Evolutionary conservation across 371 early-diverging fungal genomes (phyloP).

Genomic region (Lichtheimia ornata): DNA sequence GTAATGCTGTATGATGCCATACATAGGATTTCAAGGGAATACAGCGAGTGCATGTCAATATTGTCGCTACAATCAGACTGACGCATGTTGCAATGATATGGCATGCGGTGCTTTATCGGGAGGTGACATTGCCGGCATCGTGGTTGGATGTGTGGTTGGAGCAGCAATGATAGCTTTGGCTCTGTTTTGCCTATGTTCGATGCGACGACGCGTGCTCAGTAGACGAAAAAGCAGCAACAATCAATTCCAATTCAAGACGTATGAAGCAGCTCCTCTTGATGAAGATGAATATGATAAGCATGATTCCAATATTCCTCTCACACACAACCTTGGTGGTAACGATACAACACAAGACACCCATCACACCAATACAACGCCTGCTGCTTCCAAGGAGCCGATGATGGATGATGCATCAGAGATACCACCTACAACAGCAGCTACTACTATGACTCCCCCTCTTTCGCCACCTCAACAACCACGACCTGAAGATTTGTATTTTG

Average conservation of each 20-base stretch:
- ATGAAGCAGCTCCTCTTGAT: slow-evolving; percentile 14
- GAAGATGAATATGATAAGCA: neutral
- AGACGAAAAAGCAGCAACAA: slow-evolving; percentile 11
- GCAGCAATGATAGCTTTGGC: slow-evolving; percentile 11
- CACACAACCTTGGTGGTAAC: neutral
- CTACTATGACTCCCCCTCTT: neutral
- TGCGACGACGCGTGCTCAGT: slow-evolving; percentile 19
- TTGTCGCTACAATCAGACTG: slow-evolving; percentile 26
- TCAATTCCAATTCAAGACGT: slow-evolving; percentile 21
- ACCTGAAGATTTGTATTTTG: slow-evolving; percentile 46
- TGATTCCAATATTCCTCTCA: neutral
- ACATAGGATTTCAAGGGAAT: slow-evolving; percentile 27
- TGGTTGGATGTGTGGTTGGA: slow-evolving; percentile 14
- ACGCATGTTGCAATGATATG: slow-evolving; percentile 33
- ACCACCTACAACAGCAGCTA: neutral
- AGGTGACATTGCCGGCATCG: slow-evolving; percentile 18
- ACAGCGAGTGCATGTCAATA: slow-evolving; percentile 28
- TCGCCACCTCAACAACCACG: slow-evolving; percentile 11
- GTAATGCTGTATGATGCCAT: neutral
- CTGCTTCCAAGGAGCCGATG: neutral
- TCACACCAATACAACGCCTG: neutral
- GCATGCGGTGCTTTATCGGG: slow-evolving; percentile 3
- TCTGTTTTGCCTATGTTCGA: slow-evolving; percentile 23
- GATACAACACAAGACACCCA: neutral
- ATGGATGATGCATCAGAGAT: neutral